phyloP scores from a whole-genome alignment of 1,139 yeast genomes.

The Kluyveromyces marxianus region DNA sequence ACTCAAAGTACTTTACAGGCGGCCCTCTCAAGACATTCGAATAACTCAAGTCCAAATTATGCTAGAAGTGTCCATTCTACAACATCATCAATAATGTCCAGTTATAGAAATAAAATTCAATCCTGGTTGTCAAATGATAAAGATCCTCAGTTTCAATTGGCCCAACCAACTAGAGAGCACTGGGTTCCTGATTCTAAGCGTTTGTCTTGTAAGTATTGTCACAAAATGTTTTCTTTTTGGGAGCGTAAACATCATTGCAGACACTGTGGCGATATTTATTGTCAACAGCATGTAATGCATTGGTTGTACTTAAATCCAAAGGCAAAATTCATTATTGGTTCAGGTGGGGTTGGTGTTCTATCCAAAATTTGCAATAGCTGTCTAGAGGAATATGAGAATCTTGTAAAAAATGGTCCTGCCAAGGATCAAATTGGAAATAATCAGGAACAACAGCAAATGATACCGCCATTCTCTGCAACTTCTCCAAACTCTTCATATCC shows the following conservation, averaged over 20 bases:
- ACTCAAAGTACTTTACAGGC: slow-evolving; percentile 4
- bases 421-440: slow-evolving; percentile 12
- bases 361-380: slow-evolving; percentile 77
- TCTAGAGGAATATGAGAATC: slow-evolving; percentile 56
- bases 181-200: slow-evolving; percentile 74
- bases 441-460: slow-evolving; percentile 11
- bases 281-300: slow-evolving; percentile 53
- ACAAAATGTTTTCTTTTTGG: slow-evolving; percentile 57
- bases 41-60: slow-evolving; percentile 2
- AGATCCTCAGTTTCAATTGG: slow-evolving; percentile 2
- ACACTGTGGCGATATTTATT: slow-evolving; percentile 86
- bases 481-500: not conserved
- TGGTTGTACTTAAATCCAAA: slow-evolving; percentile 50
- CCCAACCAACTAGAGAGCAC: slow-evolving; percentile 55
- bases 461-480: not conserved
- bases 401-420: slow-evolving; percentile 32
- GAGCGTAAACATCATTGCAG: slow-evolving; percentile 93
- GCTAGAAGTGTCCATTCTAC: slow-evolving; percentile 11
- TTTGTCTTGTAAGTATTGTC: slow-evolving; percentile 63
- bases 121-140: slow-evolving; percentile 5
- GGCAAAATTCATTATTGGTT: slow-evolving; percentile 71
- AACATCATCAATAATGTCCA: slow-evolving; percentile 11
- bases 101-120: slow-evolving; percentile 8
- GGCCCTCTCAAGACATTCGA: not conserved
- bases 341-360: slow-evolving; percentile 63